Evolutionary conservation across 352 stramenopile species (phyloP).

Genomic region (Peronospora destructor): DNA sequence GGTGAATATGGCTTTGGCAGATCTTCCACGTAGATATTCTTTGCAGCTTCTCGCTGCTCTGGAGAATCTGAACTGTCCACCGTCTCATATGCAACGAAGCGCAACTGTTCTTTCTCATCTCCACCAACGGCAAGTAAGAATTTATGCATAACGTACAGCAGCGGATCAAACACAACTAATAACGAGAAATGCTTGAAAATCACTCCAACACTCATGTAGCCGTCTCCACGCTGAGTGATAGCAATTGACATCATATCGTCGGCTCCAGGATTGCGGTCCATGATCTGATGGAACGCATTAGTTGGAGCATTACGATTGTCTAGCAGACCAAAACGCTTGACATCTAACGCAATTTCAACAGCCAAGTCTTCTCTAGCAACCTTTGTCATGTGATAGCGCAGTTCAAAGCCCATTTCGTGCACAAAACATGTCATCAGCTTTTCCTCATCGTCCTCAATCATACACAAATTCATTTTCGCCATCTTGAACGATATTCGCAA

Average conservation of each 20-base stretch:
- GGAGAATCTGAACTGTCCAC: slow-evolving; percentile 40
- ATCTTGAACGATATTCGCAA: slow-evolving; percentile 57
- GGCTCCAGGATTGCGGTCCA: slow-evolving; percentile 69
- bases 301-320: slow-evolving; percentile 53
- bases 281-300: slow-evolving; percentile 69
- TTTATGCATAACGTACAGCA: slow-evolving; percentile 44
- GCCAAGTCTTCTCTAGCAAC: slow-evolving; percentile 32
- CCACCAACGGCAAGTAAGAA: slow-evolving; percentile 58
- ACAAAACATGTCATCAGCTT: slow-evolving; percentile 54
- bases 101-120: slow-evolving; percentile 69
- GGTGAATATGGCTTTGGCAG: slow-evolving; percentile 63
- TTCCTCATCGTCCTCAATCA: slow-evolving; percentile 46
- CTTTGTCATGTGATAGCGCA: slow-evolving; percentile 48
- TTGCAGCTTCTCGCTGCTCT: slow-evolving; percentile 42
- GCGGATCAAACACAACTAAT: slow-evolving; percentile 69
- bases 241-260: slow-evolving; percentile 47
- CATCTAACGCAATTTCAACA: slow-evolving; percentile 40
- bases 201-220: slow-evolving; percentile 49
- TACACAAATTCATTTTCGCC: slow-evolving; percentile 35
- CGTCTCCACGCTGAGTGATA: slow-evolving; percentile 40
- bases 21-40: slow-evolving; percentile 48
- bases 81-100: slow-evolving; percentile 52
- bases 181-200: slow-evolving; percentile 58
- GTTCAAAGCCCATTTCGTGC: slow-evolving; percentile 35
- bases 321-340: slow-evolving; percentile 58